phyloP scores from a whole-genome alignment of 108 stramenopile species.

The Nannochloropsis salina region DNA sequence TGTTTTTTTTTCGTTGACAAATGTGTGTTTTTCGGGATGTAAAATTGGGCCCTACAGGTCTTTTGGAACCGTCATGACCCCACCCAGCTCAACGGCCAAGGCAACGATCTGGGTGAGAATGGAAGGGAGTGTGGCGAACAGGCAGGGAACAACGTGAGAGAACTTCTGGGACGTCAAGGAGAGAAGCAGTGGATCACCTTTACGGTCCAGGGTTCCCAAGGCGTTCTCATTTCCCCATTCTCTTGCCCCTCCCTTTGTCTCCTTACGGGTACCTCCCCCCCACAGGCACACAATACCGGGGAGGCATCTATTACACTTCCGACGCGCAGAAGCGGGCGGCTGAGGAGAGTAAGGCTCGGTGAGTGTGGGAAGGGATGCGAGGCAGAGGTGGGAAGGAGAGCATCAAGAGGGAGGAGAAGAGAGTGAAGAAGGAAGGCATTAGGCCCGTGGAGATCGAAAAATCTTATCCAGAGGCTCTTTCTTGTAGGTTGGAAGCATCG shows the following conservation, averaged over 20 bases:
- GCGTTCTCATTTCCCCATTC: not conserved
- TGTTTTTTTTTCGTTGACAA: not conserved
- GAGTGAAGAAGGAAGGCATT: not conserved
- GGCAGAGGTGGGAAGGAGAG: not conserved
- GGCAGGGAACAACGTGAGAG: not conserved
- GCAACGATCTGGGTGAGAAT: not conserved
- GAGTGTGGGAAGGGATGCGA: not conserved
- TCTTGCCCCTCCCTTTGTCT: not conserved
- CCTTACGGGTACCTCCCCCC: not conserved
- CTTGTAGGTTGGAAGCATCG: not conserved
- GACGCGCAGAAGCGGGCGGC: constrained; percentile 17
- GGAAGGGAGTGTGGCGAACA: not conserved
- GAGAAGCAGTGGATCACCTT: not conserved
- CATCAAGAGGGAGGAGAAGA: not conserved
- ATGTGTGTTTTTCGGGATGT: not conserved
- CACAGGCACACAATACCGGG: constrained; percentile 14
- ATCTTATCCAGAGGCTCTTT: too few relatives aligned
- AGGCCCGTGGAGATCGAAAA: too few relatives aligned
- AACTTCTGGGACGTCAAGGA: not conserved
- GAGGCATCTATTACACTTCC: constrained; percentile 21
- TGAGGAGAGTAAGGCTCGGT: not conserved
- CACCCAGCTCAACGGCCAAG: constrained; percentile 7
- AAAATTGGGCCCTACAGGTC: not conserved
- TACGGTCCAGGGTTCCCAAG: not conserved
- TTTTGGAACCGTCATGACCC: constrained; percentile 21